Percentiles rank a stretch among this genome's conserved stretches.
These are phyloP conservation scores for Yamadazyma triangularis DNA, from an alignment of 1,139 yeast genomes.

Conservation along the genomic window DNA sequence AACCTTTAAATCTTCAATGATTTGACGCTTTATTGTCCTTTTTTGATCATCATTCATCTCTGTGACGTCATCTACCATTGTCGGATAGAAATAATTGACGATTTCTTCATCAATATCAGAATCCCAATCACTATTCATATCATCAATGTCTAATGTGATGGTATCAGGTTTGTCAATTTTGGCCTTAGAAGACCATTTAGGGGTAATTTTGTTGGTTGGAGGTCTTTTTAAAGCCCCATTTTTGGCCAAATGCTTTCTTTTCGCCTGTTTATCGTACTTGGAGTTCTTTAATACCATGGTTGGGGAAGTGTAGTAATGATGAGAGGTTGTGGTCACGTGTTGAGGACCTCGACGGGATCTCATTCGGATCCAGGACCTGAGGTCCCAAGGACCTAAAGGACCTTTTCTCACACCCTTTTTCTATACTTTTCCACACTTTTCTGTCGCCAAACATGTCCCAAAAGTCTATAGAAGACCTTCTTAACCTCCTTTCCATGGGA, in stretches of 20 bases:
- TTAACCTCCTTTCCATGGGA: conserved; percentile 49
- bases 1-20: conserved; percentile 25
- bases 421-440: no score
- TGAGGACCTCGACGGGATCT: no score
- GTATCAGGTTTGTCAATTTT: conserved; percentile 9
- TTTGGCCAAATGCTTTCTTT: conserved; percentile 33
- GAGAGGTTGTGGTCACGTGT: no score
- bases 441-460: no score
- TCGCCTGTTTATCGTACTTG: conserved; percentile 46
- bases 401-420: no score
- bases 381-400: not conserved
- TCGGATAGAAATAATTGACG: conserved; percentile 39
- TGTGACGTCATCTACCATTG: conserved; percentile 18
- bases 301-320: no score
- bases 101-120: conserved; percentile 42
- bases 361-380: no score
- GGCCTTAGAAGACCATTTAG: conserved; percentile 37
- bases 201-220: conserved; percentile 11
- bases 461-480: conserved; percentile 46
- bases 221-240: conserved; percentile 28
- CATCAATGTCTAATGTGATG: conserved; percentile 29
- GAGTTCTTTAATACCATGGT: conserved; percentile 41
- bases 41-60: conserved; percentile 33
- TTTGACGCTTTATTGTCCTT: conserved; percentile 32
- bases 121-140: conserved; percentile 35